These are phyloP conservation scores for Xylariaceae sp. DNA, from an alignment of 2,329 filamentous ascomycete species.

Conservation along the genomic window DNA sequence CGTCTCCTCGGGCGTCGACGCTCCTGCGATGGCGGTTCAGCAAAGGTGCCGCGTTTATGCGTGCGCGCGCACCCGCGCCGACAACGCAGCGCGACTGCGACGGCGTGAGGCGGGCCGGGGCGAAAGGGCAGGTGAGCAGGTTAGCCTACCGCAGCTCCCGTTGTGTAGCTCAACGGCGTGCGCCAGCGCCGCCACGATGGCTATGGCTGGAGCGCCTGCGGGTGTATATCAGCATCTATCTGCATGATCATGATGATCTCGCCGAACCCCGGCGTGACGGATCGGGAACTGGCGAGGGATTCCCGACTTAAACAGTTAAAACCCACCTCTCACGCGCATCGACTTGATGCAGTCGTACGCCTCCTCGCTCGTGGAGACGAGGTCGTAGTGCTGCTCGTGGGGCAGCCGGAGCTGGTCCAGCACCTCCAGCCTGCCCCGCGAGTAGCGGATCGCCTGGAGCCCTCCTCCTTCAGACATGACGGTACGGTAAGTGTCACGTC, in stretches of 20 bases:
- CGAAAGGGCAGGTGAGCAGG: no score
- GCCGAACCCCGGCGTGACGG: no score
- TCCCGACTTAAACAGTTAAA: neutral
- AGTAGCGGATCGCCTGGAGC: slow-evolving; percentile 73
- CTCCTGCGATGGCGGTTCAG: slow-evolving; percentile 15
- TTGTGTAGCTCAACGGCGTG: slow-evolving; percentile 76
- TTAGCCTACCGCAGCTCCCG: slow-evolving; percentile 34
- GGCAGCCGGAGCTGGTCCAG: slow-evolving; percentile 78
- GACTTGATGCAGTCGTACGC: slow-evolving; percentile 77
- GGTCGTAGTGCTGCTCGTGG: slow-evolving; percentile 71
- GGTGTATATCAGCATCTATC: neutral
- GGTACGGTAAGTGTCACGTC: no score
- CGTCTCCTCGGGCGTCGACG: slow-evolving; percentile 44
- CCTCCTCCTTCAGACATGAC: slow-evolving; percentile 47
- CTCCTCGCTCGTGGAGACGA: slow-evolving; percentile 61
- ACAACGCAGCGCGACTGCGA: no score
- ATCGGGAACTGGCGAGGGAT: neutral
- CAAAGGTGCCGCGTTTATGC: neutral
- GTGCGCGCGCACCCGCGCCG: no score
- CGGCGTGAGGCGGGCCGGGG: no score
- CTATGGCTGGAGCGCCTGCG: slow-evolving; percentile 80
- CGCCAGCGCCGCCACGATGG: slow-evolving; percentile 88
- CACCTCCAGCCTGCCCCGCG: slow-evolving; percentile 63
- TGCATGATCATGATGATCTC: no score
- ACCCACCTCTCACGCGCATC: slow-evolving; percentile 61